Evolutionary conservation across 2,329 filamentous ascomycete species (phyloP).

Genomic region (Claviceps fusiformis): DNA sequence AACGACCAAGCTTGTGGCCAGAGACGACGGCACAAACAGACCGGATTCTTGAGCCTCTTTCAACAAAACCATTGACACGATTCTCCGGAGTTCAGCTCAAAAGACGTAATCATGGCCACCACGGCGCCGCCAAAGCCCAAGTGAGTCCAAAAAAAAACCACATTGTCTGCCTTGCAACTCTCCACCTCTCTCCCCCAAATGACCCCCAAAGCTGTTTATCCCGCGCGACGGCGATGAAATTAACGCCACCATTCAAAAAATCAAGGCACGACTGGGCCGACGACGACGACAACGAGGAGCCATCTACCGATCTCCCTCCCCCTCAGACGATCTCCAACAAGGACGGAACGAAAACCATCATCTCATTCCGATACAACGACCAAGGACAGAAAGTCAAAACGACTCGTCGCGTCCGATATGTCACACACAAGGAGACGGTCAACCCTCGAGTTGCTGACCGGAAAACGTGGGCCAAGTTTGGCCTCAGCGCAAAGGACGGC

Average conservation of each 20-base stretch:
- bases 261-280: constrained; percentile 78
- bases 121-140: constrained; percentile 26
- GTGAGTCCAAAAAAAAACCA: constrained; percentile 16
- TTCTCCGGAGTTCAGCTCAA: background rate
- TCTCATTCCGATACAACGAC: constrained; percentile 83
- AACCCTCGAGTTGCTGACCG: constrained; percentile 95
- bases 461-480: constrained; percentile 88
- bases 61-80: background rate
- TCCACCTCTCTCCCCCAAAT: background rate
- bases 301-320: constrained; percentile 56
- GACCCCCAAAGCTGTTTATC: background rate
- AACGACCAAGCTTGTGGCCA: constrained; percentile 12
- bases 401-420: constrained; percentile 87
- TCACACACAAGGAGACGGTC: constrained; percentile 80
- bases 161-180: constrained; percentile 1
- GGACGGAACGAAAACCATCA: constrained; percentile 93
- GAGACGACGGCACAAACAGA: constrained; percentile 8
- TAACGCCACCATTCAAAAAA: constrained; percentile 23
- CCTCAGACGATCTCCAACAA: constrained; percentile 90
- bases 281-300: constrained; percentile 77
- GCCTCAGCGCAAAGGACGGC: constrained; percentile 71
- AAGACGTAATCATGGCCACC: constrained; percentile 24
- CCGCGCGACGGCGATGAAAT: constrained; percentile 9
- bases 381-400: constrained; percentile 94
- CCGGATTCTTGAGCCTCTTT: background rate